These are phyloP conservation scores for Stachybotrys elegans DNA, from an alignment of 2,329 filamentous ascomycete genomes.

Conservation along the genomic window DNA sequence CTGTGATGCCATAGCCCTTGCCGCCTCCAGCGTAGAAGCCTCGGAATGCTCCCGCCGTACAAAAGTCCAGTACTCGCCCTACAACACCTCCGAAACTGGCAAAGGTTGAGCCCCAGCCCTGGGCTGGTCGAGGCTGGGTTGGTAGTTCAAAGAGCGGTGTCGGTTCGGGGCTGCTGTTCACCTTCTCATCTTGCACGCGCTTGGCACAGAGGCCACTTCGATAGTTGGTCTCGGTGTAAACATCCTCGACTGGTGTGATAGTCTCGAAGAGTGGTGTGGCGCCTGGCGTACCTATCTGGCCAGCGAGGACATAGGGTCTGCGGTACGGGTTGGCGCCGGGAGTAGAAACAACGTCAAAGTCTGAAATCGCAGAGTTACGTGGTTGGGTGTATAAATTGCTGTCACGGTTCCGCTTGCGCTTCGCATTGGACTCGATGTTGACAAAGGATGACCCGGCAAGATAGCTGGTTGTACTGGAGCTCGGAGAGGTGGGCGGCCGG, in stretches of 20 bases:
- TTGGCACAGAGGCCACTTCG: constrained; percentile 47
- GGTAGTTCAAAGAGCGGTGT: constrained; percentile 27
- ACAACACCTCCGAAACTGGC: constrained; percentile 61
- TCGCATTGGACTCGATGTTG: constrained; percentile 24
- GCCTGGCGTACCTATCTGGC: constrained; percentile 47
- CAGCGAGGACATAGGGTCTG: constrained; percentile 43
- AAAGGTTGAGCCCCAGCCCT: constrained; percentile 56
- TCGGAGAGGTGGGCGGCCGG: constrained; percentile 38
- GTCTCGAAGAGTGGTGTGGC: constrained; percentile 23
- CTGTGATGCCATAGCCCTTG: constrained; percentile 56
- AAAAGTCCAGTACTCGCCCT: constrained; percentile 82
- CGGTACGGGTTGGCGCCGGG: constrained; percentile 14
- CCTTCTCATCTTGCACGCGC: constrained; percentile 29
- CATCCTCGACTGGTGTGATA: constrained; percentile 46
- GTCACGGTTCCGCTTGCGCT: constrained; percentile 40
- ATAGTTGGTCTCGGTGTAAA: constrained; percentile 54
- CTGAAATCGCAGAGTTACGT: constrained; percentile 10
- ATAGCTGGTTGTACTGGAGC: no score
- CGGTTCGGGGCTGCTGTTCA: constrained; percentile 25
- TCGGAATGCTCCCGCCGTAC: constrained; percentile 65
- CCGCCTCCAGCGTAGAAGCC: constrained; percentile 88
- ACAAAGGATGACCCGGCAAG: no score
- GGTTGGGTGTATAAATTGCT: constrained; percentile 19
- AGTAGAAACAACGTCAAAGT: constrained; percentile 11
- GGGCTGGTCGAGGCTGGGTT: constrained; percentile 20